phyloP scores from a whole-genome alignment of 176 grass and related monocot species.

The Raddia guianensis region DNA sequence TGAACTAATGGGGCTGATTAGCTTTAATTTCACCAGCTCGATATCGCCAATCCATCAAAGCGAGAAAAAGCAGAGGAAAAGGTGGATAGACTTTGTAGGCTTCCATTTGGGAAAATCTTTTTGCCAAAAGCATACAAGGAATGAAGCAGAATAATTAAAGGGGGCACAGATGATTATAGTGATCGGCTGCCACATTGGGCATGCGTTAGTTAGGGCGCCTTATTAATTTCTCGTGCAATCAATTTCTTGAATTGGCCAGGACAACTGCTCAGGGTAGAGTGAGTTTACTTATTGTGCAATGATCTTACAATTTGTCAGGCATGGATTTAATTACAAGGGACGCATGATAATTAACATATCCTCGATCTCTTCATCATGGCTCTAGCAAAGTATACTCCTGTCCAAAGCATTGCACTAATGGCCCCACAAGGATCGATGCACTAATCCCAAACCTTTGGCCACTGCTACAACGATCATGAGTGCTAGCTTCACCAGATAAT shows the following conservation, averaged over 20 bases:
- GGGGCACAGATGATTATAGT: background rate
- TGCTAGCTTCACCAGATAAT: background rate
- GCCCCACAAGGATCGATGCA: conserved; percentile 31
- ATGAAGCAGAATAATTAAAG: conserved; percentile 10
- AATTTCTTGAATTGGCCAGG: background rate
- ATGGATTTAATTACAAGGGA: background rate
- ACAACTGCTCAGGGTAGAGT: background rate
- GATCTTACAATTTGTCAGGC: background rate
- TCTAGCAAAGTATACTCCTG: background rate
- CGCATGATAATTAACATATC: background rate
- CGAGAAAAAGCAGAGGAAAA: conserved; percentile 17
- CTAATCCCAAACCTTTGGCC: conserved; percentile 26
- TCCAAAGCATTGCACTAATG: background rate
- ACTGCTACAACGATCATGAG: background rate
- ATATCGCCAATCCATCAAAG: conserved; percentile 6
- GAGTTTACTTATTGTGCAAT: background rate
- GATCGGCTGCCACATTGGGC: background rate
- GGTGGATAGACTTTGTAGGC: conserved; percentile 30
- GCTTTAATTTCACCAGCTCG: conserved; percentile 37
- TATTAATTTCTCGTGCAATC: background rate
- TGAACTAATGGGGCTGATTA: conserved; percentile 32
- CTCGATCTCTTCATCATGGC: background rate
- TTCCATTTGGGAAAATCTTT: conserved; percentile 8
- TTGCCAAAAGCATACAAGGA: background rate
- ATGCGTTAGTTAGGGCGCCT: conserved; percentile 7